Evolutionary conservation across 2,329 filamentous ascomycete genomes (phyloP), one percentile per base, ranked within the genome.

Genomic region (Diaporthe aspalathi): DNA sequence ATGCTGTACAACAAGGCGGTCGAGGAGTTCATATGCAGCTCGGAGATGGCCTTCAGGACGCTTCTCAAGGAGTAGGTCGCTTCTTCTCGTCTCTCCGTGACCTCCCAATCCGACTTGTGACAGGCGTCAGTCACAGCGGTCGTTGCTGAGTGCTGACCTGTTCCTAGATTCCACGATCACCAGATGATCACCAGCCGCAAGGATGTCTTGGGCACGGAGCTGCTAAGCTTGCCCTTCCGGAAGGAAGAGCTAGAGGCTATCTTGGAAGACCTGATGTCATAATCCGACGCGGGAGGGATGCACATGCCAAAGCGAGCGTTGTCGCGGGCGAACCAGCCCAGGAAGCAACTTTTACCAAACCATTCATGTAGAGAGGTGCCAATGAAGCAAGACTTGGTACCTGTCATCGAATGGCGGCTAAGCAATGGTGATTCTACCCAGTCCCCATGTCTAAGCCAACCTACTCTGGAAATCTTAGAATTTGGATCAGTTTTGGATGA

Each of bases 21-120:
- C 6, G 95, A 98, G 82, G 94, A 97, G 78, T 98, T 99, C 80
- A 96, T 99, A 63, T 98, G 95, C 80, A 96, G 93, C 76, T 97
- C 93, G 72, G 96, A 98, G 83, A 94, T 98, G 88, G 94, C 94
- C 73, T 98, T 98, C 83, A 88, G 96, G 73, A 97, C 95, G 32
- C 81, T 99, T 79, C 82, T 99, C 74, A 98, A 98, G 83, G 96
- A 99, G 88, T 96, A 82, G 74, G 90, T 83, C 0, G 1, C 12
- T n/a, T 22, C 12, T 3, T 11, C 11, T 11, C 1, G 17, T 40
- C 1, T 12, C 3, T 4, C 3, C 5, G n/a, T 22, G 24, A 3
- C 3, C 7, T 9, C 20, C 7, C 29, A 67, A 14, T 38, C 38
- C 3, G 27, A 22, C 45, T 5, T 50, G n/a, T n/a, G n/a, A n/a